Conservation (phyloP, 164 flowering plant species). For the Macadamia integrifolia region DNA sequence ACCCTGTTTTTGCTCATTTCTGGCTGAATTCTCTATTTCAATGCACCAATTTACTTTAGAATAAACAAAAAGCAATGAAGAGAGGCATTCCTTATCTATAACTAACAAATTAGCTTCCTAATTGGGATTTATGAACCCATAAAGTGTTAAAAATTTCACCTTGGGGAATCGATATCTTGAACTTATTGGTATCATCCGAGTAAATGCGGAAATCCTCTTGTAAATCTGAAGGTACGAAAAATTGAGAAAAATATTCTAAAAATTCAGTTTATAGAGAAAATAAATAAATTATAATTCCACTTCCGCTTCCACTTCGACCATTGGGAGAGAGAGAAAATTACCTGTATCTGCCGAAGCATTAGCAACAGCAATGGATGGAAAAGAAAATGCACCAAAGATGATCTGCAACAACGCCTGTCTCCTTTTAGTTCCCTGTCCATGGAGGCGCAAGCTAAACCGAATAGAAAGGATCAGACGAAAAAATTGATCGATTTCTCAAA, state of each 20-base stretch:
- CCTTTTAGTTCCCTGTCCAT: constrained; percentile 10
- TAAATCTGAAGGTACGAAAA: constrained; percentile 19
- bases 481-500: too few relatives aligned
- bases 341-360: constrained; percentile 41
- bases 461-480: not conserved
- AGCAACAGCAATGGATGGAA: constrained; percentile 26
- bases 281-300: too few relatives aligned
- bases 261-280: too few relatives aligned
- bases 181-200: constrained; percentile 70
- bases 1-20: too few relatives aligned
- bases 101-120: too few relatives aligned
- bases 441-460: not conserved
- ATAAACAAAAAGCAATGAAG: too few relatives aligned
- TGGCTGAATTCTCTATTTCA: too few relatives aligned
- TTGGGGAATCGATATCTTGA: constrained; percentile 61
- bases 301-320: too few relatives aligned
- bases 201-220: constrained; percentile 47
- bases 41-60: too few relatives aligned
- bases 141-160: constrained; percentile 31
- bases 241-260: not conserved
- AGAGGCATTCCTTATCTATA: too few relatives aligned
- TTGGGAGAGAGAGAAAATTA: constrained; percentile 8
- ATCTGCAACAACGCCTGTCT: constrained; percentile 42
- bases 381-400: constrained; percentile 25
- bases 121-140: not conserved